Base-by-base conservation (phyloP, 495 filamentous ascomycete species). In the Diplogelasinospora grovesii region DNA sequence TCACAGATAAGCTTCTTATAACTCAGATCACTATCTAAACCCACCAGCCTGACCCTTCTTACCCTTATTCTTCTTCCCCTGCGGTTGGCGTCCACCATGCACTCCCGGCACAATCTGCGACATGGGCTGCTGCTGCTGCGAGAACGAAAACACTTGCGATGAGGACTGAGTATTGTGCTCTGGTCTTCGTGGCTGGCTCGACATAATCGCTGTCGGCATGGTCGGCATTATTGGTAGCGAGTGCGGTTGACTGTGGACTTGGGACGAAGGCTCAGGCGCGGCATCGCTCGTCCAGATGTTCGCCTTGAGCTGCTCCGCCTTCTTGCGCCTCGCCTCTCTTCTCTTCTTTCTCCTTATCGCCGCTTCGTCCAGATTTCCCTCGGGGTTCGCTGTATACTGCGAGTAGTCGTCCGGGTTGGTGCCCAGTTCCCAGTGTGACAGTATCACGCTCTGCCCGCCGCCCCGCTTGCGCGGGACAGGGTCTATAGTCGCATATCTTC, bases 401-500 rank as follows among this genome's bases (percentile, higher is more conserved):
- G 48, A 35, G n/a, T 30, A 41, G 1, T 49, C 40, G 4, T 15
- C 5, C 3, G 51, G 41, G 25, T 53, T 52, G 27, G 30, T 33
- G n/a, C 38, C 45, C 18, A 45, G 30, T 5, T 45, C 30, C 49
- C 49, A 53, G 28, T 43, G 49, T 3, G 41, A 41, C 0, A 25
- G 31, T 8, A 53, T 22, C 11, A 20, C 28, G 5, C 36, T 35
- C 22, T 31, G 14, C 21, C 22, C 34, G 6, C 22, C 15, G 26
- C 25, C 20, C 13, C 21, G 23, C 23, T 8, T 38, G 2, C n/a
- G n/a, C 9, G 14, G 22, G 8, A 16, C 36, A 21, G 16, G 45
- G 15, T 38, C 26, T 22, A 58, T 48, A 9, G 41, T 14, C 5
- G 43, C 45, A 42, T 56, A 59, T 33, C 52, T 45, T 7, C 57